These are phyloP conservation scores for Zygotorulaspora mrakii DNA, from an alignment of 1,139 yeast species.

Conservation along the genomic window DNA sequence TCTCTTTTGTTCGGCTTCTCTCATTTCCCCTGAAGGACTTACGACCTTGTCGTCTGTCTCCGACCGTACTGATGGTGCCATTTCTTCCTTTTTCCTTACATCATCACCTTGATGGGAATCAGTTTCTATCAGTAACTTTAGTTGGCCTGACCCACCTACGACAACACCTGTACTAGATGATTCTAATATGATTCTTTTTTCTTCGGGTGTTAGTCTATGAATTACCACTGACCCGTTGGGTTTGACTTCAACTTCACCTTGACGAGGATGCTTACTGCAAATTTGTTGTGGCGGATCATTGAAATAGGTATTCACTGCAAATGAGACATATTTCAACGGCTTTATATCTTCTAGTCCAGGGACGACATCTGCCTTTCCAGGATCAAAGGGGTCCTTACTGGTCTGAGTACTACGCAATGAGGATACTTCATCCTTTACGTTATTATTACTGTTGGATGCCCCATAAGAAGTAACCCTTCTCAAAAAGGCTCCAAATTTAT, in stretches of 20 bases:
- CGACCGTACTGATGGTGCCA: constrained; percentile 13
- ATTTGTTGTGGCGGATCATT: constrained; percentile 73
- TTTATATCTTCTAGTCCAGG: constrained; percentile 43
- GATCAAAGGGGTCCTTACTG: constrained; percentile 14
- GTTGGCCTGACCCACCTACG: constrained; percentile 73
- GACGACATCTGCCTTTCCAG: constrained; percentile 26
- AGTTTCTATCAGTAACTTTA: constrained; percentile 38
- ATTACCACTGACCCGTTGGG: constrained; percentile 57
- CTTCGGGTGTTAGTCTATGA: constrained; percentile 62
- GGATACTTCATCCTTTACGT: constrained; percentile 11
- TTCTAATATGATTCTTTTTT: constrained; percentile 48
- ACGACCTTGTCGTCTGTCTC: constrained; percentile 14
- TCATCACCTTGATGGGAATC: constrained; percentile 14
- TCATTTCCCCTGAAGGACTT: constrained; percentile 15
- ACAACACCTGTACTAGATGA: constrained; percentile 69
- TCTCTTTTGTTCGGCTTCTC: constrained; percentile 30
- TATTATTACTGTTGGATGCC: constrained; percentile 8
- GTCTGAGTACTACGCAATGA: constrained; percentile 5
- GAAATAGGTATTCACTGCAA: constrained; percentile 66
- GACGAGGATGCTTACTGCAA: constrained; percentile 60
- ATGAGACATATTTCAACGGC: constrained; percentile 64
- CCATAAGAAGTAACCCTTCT: constrained; percentile 34
- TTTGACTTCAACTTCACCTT: constrained; percentile 65
- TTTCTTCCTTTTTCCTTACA: constrained; percentile 20
- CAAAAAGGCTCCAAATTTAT: constrained; percentile 34